Percentiles rank a stretch among this genome's conserved stretches.
Conservation (phyloP, 2,329 filamentous ascomycete species). For the Apiospora kogelbergensis region DNA sequence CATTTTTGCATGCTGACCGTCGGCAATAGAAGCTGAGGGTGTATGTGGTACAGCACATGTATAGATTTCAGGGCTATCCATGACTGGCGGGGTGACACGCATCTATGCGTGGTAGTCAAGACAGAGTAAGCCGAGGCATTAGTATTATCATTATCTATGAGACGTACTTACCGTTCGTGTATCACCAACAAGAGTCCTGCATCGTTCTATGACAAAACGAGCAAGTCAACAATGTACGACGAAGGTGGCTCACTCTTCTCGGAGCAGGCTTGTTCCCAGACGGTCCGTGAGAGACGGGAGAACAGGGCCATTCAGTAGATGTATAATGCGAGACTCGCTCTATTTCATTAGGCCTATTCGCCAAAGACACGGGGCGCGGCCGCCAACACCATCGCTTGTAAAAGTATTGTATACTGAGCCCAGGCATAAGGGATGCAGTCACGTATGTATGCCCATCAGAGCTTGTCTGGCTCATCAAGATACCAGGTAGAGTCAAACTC, state of each 20-base stretch:
- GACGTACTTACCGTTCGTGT: not conserved
- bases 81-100: not conserved
- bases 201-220: not conserved
- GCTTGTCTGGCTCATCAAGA: slow-evolving; percentile 27
- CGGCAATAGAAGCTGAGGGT: not conserved
- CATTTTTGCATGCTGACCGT: not conserved
- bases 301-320: not conserved
- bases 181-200: not conserved
- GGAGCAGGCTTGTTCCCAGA: not conserved
- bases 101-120: not conserved
- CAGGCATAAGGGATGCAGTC: not conserved
- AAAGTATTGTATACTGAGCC: not conserved
- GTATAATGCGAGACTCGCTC: too few relatives aligned
- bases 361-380: not conserved
- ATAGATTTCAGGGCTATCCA: not conserved
- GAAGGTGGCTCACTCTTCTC: not conserved
- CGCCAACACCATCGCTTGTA: not conserved
- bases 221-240: not conserved
- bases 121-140: not conserved
- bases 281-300: not conserved
- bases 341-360: not conserved
- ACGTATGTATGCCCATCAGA: not conserved
- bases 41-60: not conserved
- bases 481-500: slow-evolving; percentile 43
- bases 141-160: not conserved